Conservation (phyloP, 2,329 filamentous ascomycete genomes). For the Sporothrix mexicana region DNA sequence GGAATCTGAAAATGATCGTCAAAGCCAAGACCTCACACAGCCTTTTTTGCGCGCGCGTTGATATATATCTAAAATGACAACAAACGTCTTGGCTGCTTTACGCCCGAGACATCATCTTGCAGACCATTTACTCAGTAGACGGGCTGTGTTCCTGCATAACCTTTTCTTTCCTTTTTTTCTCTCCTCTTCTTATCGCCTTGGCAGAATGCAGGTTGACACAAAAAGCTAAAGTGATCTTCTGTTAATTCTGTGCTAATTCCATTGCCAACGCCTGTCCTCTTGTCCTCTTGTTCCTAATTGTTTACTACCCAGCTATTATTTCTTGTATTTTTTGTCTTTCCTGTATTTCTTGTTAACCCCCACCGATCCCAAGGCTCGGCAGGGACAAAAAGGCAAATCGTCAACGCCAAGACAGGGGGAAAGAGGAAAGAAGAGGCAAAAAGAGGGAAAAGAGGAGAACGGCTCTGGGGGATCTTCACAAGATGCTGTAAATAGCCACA, state of each 20-base stretch:
- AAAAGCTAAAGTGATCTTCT: constrained; percentile 4
- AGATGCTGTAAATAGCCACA: background rate
- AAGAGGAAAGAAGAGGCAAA: no score
- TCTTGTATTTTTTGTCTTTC: background rate
- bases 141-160: background rate
- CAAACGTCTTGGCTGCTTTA: background rate
- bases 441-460: background rate
- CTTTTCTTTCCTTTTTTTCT: background rate
- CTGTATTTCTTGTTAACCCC: background rate
- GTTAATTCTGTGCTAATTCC: no score
- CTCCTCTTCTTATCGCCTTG: constrained; percentile 1
- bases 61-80: background rate
- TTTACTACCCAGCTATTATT: background rate
- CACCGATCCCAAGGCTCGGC: constrained; percentile 5
- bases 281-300: background rate
- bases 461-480: background rate
- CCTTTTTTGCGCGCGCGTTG: no score
- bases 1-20: constrained; percentile 3
- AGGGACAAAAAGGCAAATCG: constrained; percentile 13
- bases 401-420: constrained; percentile 16
- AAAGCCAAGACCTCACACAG: constrained; percentile 14
- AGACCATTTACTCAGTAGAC: background rate
- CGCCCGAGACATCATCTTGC: background rate
- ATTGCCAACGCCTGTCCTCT: background rate
- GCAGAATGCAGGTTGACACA: background rate